Evolutionary conservation across 176 grass and related monocot species (phyloP), one percentile per base, ranked within the genome.

Genomic region (Aegilops bicornis): DNA sequence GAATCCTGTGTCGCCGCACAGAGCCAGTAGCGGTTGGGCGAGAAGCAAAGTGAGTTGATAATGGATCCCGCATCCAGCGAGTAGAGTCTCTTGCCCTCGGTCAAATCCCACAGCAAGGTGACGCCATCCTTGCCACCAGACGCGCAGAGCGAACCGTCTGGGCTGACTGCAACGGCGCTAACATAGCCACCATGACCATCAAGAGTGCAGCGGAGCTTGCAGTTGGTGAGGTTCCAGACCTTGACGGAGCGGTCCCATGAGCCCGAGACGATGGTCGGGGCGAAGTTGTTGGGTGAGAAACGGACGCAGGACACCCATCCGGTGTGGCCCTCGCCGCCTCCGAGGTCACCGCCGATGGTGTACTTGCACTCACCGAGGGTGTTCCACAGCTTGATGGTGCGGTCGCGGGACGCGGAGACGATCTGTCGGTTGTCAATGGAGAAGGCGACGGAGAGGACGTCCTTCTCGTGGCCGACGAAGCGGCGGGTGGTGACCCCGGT

Each of bases 321-420:
- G 4, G 29, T 91, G 88, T 98, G 96, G 3, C 86, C 96, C 77
- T 98, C 96, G 20, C 85, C 76, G 20, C 76, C 96, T 39, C 91
- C 88, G 6, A 85, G 70, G 42, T 81, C 80, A 12, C 80, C 87
- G 13, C 91, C 87, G 35, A 98, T 98, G 13, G 96, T 98, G 90
- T 98, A 98, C 84, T 98, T 98, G 93, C 96, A 98, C 84, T 98
- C 96, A 16, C 93, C 93, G 24, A 98, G 93, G 3, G 96, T 98
- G 88, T 95, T 98, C 96, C 96, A 98, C 2, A 98, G 88, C 89
- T 98, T 98, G 74, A 98, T 98, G 61, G 91, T 95, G 35, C 88
- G 86, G 58, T 98, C 96, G 35, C 93, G 93, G 30, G 96, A 91
- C 6, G 93, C 96, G 7, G 96, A 98, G 10, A 98, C 91, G 69